phyloP scores from a whole-genome alignment of 768 basidiomycete genomes.

The Panellus pusillus region DNA sequence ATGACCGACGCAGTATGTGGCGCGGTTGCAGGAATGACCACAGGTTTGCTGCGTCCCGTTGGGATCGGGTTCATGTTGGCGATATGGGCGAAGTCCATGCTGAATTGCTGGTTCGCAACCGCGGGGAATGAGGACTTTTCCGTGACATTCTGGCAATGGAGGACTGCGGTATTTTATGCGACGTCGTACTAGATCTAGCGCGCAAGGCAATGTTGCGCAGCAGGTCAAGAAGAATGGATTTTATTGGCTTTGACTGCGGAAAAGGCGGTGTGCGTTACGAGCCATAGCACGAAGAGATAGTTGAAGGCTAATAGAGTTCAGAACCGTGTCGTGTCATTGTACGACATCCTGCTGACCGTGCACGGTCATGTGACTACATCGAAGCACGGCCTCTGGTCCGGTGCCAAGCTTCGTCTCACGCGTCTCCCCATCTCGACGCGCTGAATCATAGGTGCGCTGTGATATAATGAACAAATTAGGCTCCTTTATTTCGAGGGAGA shows the following conservation, averaged over 20 bases:
- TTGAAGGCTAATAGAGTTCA: background rate
- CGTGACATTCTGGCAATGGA: background rate
- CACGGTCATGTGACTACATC: too few relatives aligned
- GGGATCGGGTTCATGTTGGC: constrained; percentile 17
- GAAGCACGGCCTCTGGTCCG: too few relatives aligned
- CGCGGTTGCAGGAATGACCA: constrained; percentile 23
- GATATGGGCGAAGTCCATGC: background rate
- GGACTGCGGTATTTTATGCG: constrained; percentile 12
- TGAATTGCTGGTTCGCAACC: too few relatives aligned
- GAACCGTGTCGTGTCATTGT: too few relatives aligned
- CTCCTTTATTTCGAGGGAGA: too few relatives aligned
- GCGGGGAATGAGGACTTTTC: background rate
- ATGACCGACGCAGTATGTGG: constrained; percentile 69
- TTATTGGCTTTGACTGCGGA: constrained; percentile 16
- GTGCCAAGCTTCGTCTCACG: too few relatives aligned
- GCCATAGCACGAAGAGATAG: background rate
- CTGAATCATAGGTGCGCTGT: too few relatives aligned
- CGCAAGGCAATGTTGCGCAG: constrained; percentile 20
- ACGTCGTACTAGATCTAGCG: constrained; percentile 1
- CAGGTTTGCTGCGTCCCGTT: constrained; percentile 8
- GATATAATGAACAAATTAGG: too few relatives aligned
- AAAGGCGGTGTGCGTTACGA: constrained; percentile 6
- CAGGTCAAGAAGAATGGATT: constrained; percentile 4
- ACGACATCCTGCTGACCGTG: too few relatives aligned
- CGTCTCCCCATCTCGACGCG: too few relatives aligned